phyloP scores from a whole-genome alignment of 257 asterid species.

The Rauvolfia tetraphylla region DNA sequence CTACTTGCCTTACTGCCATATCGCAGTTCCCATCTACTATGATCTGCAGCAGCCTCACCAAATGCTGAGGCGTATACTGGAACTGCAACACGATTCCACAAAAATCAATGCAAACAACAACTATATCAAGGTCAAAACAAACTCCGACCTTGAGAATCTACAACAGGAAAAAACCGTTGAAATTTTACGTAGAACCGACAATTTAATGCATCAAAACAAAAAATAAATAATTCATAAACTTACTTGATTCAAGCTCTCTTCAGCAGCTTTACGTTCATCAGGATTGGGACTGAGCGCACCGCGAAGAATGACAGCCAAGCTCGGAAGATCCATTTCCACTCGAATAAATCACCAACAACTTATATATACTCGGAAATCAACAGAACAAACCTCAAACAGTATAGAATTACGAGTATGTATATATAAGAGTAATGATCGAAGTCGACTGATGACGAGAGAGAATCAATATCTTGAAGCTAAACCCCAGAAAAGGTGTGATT shows the following conservation, averaged over 20 bases:
- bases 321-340: constrained; percentile 73
- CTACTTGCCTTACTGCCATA: constrained; percentile 89
- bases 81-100: constrained; percentile 43
- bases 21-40: constrained; percentile 75
- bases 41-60: constrained; percentile 95
- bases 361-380: neutral
- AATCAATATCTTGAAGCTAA: neutral
- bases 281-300: constrained; percentile 89
- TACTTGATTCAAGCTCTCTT: constrained; percentile 89
- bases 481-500: constrained; percentile 26
- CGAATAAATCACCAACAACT: neutral
- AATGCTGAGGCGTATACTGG: constrained; percentile 84
- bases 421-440: neutral
- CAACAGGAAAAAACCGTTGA: neutral
- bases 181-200: neutral
- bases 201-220: neutral
- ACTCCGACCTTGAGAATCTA: neutral
- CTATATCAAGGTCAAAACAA: neutral
- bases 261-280: constrained; percentile 82
- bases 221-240: neutral
- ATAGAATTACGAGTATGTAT: neutral
- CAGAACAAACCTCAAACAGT: neutral
- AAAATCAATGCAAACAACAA: neutral
- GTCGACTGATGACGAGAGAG: neutral
- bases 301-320: constrained; percentile 61